Percentiles rank a stretch among this genome's conserved stretches.
Conservation (phyloP, 2,329 filamentous ascomycete species). For the Aspergillus puulaauensis region DNA sequence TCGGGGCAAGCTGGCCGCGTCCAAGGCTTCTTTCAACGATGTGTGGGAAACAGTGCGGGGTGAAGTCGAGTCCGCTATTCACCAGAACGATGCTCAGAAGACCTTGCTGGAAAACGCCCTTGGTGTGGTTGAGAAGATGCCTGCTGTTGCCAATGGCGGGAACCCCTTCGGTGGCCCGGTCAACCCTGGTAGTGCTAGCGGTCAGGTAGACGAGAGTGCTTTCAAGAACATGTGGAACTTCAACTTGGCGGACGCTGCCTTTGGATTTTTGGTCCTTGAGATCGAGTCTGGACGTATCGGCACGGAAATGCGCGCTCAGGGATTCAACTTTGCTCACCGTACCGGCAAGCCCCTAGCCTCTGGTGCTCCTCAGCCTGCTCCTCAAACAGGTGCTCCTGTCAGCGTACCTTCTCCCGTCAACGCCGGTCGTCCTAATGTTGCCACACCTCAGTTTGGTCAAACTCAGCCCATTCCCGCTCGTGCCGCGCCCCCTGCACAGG, state of each 20-base stretch:
- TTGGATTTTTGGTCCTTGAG: constrained; percentile 92
- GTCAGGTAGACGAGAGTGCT: constrained; percentile 94
- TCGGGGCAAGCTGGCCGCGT: constrained; percentile 94
- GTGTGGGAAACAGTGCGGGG: constrained; percentile 98
- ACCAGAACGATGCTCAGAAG: constrained; percentile 90
- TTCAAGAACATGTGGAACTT: constrained; percentile 99
- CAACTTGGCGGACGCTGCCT: constrained; percentile 94
- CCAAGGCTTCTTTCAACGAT: constrained; percentile 97
- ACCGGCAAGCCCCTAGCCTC: constrained; percentile 69
- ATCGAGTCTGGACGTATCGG: constrained; percentile 94
- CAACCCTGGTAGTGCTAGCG: constrained; percentile 67
- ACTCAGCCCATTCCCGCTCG: constrained; percentile 34
- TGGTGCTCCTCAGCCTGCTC: constrained; percentile 23
- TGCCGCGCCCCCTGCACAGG: constrained; percentile 27
- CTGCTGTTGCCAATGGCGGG: constrained; percentile 86
- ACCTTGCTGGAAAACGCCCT: constrained; percentile 87
- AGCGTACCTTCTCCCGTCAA: constrained; percentile 36
- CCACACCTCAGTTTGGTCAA: constrained; percentile 43
- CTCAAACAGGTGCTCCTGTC: constrained; percentile 26
- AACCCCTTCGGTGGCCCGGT: constrained; percentile 93
- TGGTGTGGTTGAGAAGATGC: constrained; percentile 97
- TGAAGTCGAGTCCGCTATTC: constrained; percentile 92
- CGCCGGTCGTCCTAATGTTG: constrained; percentile 31
- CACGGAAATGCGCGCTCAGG: constrained; percentile 97
- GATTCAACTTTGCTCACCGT: constrained; percentile 98